Percentiles rank a stretch among this genome's conserved stretches.
Evolutionary conservation across 305 asterid species (phyloP).

Genomic region (Galium porrigens): DNA sequence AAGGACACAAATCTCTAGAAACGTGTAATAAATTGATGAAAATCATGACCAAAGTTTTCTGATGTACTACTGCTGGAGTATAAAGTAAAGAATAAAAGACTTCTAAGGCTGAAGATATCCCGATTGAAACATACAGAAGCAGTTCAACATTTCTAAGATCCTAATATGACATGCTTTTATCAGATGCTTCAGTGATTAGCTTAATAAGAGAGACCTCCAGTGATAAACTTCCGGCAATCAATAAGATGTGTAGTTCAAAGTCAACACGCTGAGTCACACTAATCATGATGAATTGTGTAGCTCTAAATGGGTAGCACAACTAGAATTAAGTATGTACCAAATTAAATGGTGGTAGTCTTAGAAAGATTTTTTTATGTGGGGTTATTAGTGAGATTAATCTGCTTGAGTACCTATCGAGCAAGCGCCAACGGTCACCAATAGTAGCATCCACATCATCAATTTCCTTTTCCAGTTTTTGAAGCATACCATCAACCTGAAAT

Average conservation of each 20-base stretch:
- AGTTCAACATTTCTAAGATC: background rate
- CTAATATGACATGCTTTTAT: slow-evolving; percentile 11
- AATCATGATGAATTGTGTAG: background rate
- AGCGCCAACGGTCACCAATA: slow-evolving; percentile 83
- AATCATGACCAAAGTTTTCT: background rate
- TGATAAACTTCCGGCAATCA: background rate
- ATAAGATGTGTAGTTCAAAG: background rate
- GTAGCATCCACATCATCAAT: slow-evolving; percentile 90
- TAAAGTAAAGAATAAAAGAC: background rate
- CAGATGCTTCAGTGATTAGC: slow-evolving; percentile 6
- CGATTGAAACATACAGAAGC: background rate
- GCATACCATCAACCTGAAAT: slow-evolving; percentile 85
- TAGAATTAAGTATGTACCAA: background rate
- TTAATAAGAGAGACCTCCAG: background rate
- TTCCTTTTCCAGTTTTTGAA: slow-evolving; percentile 91
- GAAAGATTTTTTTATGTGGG: background rate
- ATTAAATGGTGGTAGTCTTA: background rate
- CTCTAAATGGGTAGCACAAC: background rate
- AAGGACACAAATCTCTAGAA: slow-evolving; percentile 4
- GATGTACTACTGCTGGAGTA: background rate
- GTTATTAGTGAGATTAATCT: background rate
- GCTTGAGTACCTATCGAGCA: slow-evolving; percentile 68
- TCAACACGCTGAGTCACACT: background rate
- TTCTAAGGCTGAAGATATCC: slow-evolving; percentile 5
- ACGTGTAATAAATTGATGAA: slow-evolving; percentile 7